These are phyloP conservation scores for Neovahlkampfia damariscottae DNA, from an alignment of 78 protist species.

Conservation along the genomic window DNA sequence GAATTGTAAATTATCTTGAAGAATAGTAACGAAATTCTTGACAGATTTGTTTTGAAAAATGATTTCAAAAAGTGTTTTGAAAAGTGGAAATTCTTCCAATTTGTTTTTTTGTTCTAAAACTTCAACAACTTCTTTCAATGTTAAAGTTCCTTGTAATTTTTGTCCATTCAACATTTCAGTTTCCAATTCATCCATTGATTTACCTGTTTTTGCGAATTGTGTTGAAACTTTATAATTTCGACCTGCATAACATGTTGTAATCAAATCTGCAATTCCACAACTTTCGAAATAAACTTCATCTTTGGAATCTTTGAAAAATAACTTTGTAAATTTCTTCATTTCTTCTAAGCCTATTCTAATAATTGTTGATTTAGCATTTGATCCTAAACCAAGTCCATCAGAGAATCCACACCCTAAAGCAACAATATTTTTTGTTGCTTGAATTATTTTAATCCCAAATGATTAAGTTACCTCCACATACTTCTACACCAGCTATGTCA, in stretches of 20 bases:
- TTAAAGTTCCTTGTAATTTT: slow-evolving; percentile 53
- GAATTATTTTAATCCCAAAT: too few species aligned
- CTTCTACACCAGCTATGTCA: slow-evolving; percentile 39
- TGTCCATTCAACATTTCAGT: slow-evolving; percentile 46
- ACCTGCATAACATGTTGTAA: slow-evolving; percentile 60
- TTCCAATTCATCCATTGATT: slow-evolving; percentile 36
- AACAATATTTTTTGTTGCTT: slow-evolving; percentile 54
- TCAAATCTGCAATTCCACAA: slow-evolving; percentile 61
- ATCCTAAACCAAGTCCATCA: slow-evolving; percentile 47
- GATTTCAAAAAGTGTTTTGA: too few species aligned
- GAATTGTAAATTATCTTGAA: too few species aligned
- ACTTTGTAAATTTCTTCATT: slow-evolving; percentile 26
- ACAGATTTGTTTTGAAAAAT: too few species aligned
- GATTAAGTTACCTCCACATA: too few species aligned
- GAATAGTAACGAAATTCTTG: too few species aligned
- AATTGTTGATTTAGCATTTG: slow-evolving; percentile 63
- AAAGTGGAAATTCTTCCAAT: too few species aligned
- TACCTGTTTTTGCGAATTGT: slow-evolving; percentile 28
- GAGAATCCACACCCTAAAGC: slow-evolving; percentile 58
- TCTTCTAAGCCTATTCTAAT: slow-evolving; percentile 52
- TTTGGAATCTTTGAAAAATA: background rate
- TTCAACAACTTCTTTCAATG: slow-evolving; percentile 51
- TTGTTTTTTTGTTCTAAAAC: too few species aligned
- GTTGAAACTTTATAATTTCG: slow-evolving; percentile 41
- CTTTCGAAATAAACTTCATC: slow-evolving; percentile 34